Evolutionary conservation across 495 filamentous ascomycete species (phyloP).

Genomic region (Clavariopsis aquatica): DNA sequence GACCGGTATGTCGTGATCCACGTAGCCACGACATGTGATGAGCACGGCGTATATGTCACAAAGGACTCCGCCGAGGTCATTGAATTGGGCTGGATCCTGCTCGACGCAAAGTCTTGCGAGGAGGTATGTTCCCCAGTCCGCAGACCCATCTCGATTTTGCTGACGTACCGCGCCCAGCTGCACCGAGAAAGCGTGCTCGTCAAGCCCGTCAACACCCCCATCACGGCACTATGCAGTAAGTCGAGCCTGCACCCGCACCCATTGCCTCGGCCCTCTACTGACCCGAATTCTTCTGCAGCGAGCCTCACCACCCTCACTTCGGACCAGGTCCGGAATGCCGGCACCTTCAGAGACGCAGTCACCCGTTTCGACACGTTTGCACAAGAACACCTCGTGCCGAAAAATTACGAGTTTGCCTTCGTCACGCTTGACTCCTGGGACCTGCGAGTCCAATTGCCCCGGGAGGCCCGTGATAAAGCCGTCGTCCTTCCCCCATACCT

Average conservation of each 20-base stretch:
- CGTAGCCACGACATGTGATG: slow-evolving; percentile 97
- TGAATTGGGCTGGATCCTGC: slow-evolving; percentile 95
- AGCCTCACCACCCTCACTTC: slow-evolving; percentile 97
- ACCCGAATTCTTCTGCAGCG: slow-evolving; percentile 55
- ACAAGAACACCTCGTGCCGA: slow-evolving; percentile 77
- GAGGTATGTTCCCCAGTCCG: slow-evolving; percentile 64
- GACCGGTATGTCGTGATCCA: slow-evolving; percentile 97
- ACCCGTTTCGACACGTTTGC: slow-evolving; percentile 92
- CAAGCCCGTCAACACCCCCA: slow-evolving; percentile 97
- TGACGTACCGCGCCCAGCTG: slow-evolving; percentile 57
- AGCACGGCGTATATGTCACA: slow-evolving; percentile 98
- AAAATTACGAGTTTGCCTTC: slow-evolving; percentile 93
- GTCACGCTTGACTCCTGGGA: slow-evolving; percentile 99
- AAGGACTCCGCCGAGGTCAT: slow-evolving; percentile 99
- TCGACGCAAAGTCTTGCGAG: slow-evolving; percentile 86
- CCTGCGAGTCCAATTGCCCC: slow-evolving; percentile 92
- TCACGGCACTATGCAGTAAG: slow-evolving; percentile 98
- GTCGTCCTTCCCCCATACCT: slow-evolving; percentile 95
- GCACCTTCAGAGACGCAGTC: slow-evolving; percentile 94
- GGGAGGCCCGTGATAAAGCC: slow-evolving; percentile 96
- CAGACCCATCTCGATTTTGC: neutral
- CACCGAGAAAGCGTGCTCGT: slow-evolving; percentile 94
- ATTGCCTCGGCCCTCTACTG: slow-evolving; percentile 12
- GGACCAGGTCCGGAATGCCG: slow-evolving; percentile 97
- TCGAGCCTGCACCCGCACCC: slow-evolving; percentile 29